A percentile compares a stretch with the other conserved stretches of the same genome.
These are phyloP conservation scores for Lanmaoa rubissima DNA, from an alignment of 768 basidiomycete species.

Conservation along the genomic window DNA sequence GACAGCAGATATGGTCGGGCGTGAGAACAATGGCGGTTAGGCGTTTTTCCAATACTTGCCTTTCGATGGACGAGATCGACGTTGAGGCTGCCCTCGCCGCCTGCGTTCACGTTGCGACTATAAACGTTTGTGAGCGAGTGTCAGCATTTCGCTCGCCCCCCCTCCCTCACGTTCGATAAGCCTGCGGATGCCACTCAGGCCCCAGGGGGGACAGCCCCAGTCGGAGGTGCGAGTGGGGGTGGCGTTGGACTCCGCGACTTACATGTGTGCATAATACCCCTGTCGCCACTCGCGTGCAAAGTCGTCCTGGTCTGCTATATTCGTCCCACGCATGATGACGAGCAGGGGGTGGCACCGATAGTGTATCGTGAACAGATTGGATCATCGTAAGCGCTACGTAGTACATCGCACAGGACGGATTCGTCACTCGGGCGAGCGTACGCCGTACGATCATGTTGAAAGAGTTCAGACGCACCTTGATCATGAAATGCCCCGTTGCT, in stretches of 20 bases:
- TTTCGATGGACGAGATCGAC: conserved; percentile 50
- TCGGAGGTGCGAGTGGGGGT: too few species aligned
- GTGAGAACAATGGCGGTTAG: neutral
- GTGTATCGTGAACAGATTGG: neutral
- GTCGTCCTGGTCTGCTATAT: conserved; percentile 23
- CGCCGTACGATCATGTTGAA: too few species aligned
- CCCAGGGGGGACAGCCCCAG: too few species aligned
- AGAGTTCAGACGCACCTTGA: conserved; percentile 11
- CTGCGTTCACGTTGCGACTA: conserved; percentile 44
- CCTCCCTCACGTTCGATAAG: too few species aligned
- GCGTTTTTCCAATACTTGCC: neutral
- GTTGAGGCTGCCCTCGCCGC: conserved; percentile 47
- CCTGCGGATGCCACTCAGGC: too few species aligned
- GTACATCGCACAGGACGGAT: neutral
- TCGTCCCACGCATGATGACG: neutral
- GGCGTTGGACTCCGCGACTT: neutral
- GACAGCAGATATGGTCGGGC: too few species aligned
- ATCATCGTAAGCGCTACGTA: neutral
- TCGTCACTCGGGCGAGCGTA: neutral
- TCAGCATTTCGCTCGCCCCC: neutral
- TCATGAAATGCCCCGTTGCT: conserved; percentile 12
- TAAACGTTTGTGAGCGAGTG: too few species aligned
- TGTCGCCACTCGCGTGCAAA: conserved; percentile 59
- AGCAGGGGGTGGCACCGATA: neutral
- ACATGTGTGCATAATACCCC: conserved; percentile 40